Conservation (phyloP, 495 filamentous ascomycete genomes). For the Cetradonia linearis region DNA sequence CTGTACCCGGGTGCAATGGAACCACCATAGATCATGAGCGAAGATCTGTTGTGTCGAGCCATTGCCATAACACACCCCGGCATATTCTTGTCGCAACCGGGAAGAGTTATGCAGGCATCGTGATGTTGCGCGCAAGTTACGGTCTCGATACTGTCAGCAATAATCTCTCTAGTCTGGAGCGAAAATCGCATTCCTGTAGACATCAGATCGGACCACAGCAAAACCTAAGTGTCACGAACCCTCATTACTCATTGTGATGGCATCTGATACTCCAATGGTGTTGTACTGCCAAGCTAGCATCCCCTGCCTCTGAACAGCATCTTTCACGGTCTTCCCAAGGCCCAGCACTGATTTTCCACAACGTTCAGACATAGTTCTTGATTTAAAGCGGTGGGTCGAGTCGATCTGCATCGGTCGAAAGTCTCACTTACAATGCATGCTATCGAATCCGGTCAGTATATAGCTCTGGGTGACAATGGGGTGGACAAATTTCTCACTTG, state of each 20-base stretch:
- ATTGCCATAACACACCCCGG: conserved; percentile 77
- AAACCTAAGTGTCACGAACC: conserved; percentile 38
- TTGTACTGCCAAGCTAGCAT: conserved; percentile 95
- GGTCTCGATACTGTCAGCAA: conserved; percentile 90
- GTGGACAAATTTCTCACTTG: conserved; percentile 39
- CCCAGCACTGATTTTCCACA: conserved; percentile 53
- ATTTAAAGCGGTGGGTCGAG: not conserved
- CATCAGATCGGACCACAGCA: conserved; percentile 13
- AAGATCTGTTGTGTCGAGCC: conserved; percentile 84
- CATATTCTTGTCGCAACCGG: conserved; percentile 99
- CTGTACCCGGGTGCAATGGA: conserved; percentile 83
- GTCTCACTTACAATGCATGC: conserved; percentile 30
- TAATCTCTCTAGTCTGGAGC: conserved; percentile 88
- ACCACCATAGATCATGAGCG: conserved; percentile 79
- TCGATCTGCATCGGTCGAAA: not conserved
- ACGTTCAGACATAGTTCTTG: not conserved
- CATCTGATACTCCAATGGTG: conserved; percentile 88
- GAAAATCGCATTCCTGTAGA: conserved; percentile 83
- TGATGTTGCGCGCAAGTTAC: conserved; percentile 81
- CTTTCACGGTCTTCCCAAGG: conserved; percentile 82
- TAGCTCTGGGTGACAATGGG: not conserved
- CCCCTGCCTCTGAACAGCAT: conserved; percentile 64
- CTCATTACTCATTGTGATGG: conserved; percentile 93
- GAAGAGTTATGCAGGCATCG: conserved; percentile 90
- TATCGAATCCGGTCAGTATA: conserved; percentile 21